Conservation (phyloP, 2,329 filamentous ascomycete species). For the Ophiobolus disseminans region DNA sequence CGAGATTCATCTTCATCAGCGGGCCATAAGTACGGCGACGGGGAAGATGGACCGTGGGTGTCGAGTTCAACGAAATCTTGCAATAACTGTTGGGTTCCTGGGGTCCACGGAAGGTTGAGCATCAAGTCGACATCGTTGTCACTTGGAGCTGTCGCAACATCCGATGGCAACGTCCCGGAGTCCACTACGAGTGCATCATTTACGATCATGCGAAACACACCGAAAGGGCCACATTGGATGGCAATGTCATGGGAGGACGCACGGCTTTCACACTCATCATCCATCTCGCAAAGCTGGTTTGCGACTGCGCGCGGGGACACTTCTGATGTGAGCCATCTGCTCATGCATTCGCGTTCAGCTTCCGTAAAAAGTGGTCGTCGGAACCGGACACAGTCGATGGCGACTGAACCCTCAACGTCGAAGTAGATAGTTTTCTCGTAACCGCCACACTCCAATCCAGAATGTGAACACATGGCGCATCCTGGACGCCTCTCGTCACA, state of each 20-base stretch:
- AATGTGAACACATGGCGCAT: slow-evolving; percentile 49
- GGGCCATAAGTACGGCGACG: neutral
- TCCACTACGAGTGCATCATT: no score
- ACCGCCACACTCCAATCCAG: slow-evolving; percentile 49
- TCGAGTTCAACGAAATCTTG: slow-evolving; percentile 12
- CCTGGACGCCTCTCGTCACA: slow-evolving; percentile 54
- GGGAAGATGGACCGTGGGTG: neutral
- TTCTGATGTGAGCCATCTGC: slow-evolving; percentile 43
- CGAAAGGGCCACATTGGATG: slow-evolving; percentile 19
- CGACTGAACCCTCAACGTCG: slow-evolving; percentile 28
- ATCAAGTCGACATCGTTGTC: neutral
- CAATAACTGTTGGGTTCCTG: slow-evolving; percentile 10
- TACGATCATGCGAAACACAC: slow-evolving; percentile 11
- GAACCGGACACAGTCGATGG: slow-evolving; percentile 34
- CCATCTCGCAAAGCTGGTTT: slow-evolving; percentile 27
- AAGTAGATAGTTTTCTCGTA: slow-evolving; percentile 53
- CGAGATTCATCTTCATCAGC: slow-evolving; percentile 2
- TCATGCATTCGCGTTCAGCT: slow-evolving; percentile 46
- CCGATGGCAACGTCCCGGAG: neutral
- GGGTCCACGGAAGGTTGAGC: slow-evolving; percentile 3
- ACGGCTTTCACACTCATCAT: slow-evolving; percentile 33
- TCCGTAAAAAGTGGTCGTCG: slow-evolving; percentile 56
- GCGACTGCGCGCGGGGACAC: slow-evolving; percentile 33
- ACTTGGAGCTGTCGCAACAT: neutral
- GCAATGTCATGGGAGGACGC: slow-evolving; percentile 9